Evolutionary conservation across 2,329 filamentous ascomycete genomes (phyloP), one percentile per base, ranked within the genome.

Genomic region (Fusarium sterilihyphosum): DNA sequence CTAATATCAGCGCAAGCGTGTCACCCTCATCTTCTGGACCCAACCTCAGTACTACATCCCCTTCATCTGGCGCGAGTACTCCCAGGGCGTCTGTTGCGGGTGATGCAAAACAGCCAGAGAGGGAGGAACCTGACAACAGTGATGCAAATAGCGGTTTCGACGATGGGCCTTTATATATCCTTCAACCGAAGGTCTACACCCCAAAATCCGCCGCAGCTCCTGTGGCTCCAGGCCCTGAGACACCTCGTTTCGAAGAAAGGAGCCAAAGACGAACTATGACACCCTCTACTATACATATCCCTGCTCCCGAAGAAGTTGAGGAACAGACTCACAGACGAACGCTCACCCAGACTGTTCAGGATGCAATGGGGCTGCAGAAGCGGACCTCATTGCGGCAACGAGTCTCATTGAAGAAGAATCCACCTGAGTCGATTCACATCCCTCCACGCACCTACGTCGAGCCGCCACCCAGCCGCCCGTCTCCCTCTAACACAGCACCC

Each of bases 161-260:
- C 12, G 83, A 88, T 44, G 83, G 83, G 16, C 80, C 84, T 0
- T 76, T 90, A 3, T 90, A 85, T 67, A 83, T 91, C 29, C 82
- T 91, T 9, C 88, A 91, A 71, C 89, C 89, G 18, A 83, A 85
- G 40, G 90, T 88, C 1, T 91, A 91, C 73, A 90, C 88, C 2
- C 89, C 89, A 1, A 83, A 85, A 58, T 87, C 87, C 6, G 76
- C 85, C 29, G 85, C 87, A 2, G 88, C 88, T 10, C 87, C 88
- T 6, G 82, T 83, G 56, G 57, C 85, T 5, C 78, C 80, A 38
- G 80, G 82, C 22, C 67, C 76, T 14, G 63, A 64, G n/a, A 43
- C 70, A 18, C 53, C 61, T 37, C 41, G 53, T 46, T 62, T 65
- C 29, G 72, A 73, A 14, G 58, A 70, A 18, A 66, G 67, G 16